phyloP scores from a whole-genome alignment of 164 flowering plant genomes.

The Berberis thunbergii region DNA sequence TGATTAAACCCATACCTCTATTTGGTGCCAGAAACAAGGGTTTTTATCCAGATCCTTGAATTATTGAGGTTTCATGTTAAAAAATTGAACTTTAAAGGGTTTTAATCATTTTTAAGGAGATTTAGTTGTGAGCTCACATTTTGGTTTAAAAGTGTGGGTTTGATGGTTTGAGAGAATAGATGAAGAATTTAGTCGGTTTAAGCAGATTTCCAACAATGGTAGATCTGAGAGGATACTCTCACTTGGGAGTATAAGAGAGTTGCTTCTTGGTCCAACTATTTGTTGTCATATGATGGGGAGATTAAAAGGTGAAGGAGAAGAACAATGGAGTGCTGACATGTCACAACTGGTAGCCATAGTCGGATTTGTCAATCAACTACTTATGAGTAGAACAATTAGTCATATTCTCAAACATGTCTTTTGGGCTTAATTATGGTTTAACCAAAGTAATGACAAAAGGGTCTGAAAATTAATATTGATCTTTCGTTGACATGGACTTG shows the following conservation, averaged over 20 bases:
- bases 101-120: neutral
- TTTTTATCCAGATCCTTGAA: too few species aligned
- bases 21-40: too few species aligned
- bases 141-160: neutral
- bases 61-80: too few species aligned
- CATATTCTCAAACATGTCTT: too few species aligned
- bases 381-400: too few species aligned
- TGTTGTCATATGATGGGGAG: slow-evolving; percentile 62
- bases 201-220: slow-evolving; percentile 38
- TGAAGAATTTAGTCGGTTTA: slow-evolving; percentile 59
- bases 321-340: slow-evolving; percentile 82
- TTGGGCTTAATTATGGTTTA: too few species aligned
- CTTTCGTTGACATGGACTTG: too few species aligned
- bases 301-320: slow-evolving; percentile 66
- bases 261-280: slow-evolving; percentile 75
- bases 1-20: too few species aligned
- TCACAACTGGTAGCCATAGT: slow-evolving; percentile 78
- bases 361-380: slow-evolving; percentile 36
- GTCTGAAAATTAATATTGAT: too few species aligned
- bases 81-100: too few species aligned
- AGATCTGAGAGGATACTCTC: slow-evolving; percentile 51
- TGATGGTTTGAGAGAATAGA: slow-evolving; percentile 17
- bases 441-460: too few species aligned
- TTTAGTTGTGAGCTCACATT: neutral
- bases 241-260: slow-evolving; percentile 67